Percentiles rank a stretch among this genome's conserved stretches.
phyloP scores from a whole-genome alignment of 768 basidiomycete species.

The Clavulina sp. region DNA sequence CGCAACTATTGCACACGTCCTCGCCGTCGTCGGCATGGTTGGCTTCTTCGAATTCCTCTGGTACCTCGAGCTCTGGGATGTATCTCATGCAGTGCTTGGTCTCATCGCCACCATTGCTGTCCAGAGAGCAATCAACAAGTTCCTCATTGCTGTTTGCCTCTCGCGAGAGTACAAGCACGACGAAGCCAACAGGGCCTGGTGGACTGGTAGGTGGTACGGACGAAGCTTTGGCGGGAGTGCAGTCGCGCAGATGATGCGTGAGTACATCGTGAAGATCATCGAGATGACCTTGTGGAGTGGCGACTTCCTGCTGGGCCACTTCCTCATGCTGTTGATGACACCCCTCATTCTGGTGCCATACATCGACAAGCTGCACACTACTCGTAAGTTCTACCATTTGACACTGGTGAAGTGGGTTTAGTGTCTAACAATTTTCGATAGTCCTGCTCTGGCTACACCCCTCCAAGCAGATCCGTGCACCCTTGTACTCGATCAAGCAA shows the following conservation, averaged over 20 bases:
- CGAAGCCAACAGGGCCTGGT: slow-evolving; percentile 97
- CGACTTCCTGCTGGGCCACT: slow-evolving; percentile 74
- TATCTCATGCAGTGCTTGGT: slow-evolving; percentile 83
- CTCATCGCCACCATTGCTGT: slow-evolving; percentile 82
- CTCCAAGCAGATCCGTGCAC: slow-evolving; percentile 84
- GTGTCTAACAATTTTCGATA: not conserved
- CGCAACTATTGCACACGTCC: slow-evolving; percentile 73
- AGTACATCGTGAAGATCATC: slow-evolving; percentile 95
- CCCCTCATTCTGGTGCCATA: slow-evolving; percentile 81
- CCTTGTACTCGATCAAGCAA: slow-evolving; percentile 79
- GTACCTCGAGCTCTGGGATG: slow-evolving; percentile 87
- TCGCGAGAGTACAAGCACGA: slow-evolving; percentile 99
- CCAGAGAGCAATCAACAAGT: slow-evolving; percentile 85
- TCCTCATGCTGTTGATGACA: slow-evolving; percentile 81
- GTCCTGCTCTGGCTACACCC: slow-evolving; percentile 49
- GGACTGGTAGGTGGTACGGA: slow-evolving; percentile 97
- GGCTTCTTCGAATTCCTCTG: slow-evolving; percentile 96
- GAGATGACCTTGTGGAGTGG: slow-evolving; percentile 92
- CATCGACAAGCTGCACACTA: slow-evolving; percentile 81
- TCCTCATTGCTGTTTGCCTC: slow-evolving; percentile 84
- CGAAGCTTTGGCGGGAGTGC: slow-evolving; percentile 78
- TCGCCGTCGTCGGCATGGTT: slow-evolving; percentile 57
- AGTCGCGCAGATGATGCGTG: slow-evolving; percentile 94
- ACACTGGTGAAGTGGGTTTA: not conserved
- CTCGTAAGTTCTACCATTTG: slow-evolving; percentile 34